Evolutionary conservation across 768 basidiomycete genomes (phyloP).

Genomic region (Tulasnella sp.): DNA sequence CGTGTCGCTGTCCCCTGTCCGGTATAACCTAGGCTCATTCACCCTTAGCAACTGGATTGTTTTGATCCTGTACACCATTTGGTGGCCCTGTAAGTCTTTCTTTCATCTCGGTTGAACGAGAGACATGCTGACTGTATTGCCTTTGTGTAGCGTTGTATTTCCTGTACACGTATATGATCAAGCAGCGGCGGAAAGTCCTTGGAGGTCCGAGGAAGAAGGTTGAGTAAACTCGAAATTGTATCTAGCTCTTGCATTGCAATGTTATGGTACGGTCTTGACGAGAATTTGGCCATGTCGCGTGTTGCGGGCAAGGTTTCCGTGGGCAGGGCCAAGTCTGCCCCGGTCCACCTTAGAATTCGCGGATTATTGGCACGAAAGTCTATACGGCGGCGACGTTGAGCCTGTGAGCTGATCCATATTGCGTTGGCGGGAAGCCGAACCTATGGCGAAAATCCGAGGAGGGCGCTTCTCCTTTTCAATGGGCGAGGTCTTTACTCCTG

Average conservation of each 20-base stretch:
- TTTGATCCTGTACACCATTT: constrained; percentile 61
- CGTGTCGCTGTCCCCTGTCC: constrained; percentile 31
- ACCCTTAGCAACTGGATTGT: constrained; percentile 54
- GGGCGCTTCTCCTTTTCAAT: not conserved
- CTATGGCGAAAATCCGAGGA: not conserved
- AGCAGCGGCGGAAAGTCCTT: constrained; percentile 53
- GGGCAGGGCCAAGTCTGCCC: not conserved
- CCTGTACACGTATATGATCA: constrained; percentile 59
- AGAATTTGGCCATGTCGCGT: not conserved
- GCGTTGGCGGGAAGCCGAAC: not conserved
- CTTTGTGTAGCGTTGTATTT: constrained; percentile 45
- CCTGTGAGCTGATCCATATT: not conserved
- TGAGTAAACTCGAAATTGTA: not conserved
- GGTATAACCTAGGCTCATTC: constrained; percentile 47
- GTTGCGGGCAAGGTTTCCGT: not conserved
- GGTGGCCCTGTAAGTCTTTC: constrained; percentile 76
- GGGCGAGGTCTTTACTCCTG: not conserved
- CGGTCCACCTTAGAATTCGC: constrained; percentile 5
- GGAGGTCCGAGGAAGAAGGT: constrained; percentile 33
- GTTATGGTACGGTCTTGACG: not conserved
- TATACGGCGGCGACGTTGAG: not conserved
- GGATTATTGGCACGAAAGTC: not conserved
- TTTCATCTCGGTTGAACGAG: constrained; percentile 23
- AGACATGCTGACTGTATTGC: constrained; percentile 13
- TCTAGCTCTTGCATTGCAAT: not conserved